These are phyloP conservation scores for Dicorynia guianensis DNA, from an alignment of 306 rosid genomes.

Conservation along the genomic window DNA sequence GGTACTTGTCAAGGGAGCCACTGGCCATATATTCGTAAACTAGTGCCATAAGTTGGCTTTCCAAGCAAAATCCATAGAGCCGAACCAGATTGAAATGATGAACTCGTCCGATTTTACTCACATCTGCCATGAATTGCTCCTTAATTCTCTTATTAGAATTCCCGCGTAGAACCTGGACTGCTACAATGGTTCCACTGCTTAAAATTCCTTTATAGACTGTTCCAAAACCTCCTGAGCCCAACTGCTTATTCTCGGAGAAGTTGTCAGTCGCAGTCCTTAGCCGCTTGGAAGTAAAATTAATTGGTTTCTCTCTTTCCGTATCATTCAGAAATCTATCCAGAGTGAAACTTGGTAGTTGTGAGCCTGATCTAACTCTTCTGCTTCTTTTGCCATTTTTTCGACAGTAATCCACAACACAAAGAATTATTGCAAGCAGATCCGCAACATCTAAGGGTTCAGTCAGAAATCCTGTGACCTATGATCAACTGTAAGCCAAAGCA, in stretches of 20 bases:
- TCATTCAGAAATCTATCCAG: slow-evolving; percentile 35
- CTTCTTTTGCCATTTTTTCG: neutral
- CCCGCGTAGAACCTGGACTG: slow-evolving; percentile 43
- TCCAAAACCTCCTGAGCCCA: slow-evolving; percentile 52
- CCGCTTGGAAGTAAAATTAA: slow-evolving; percentile 35
- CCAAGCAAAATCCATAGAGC: slow-evolving; percentile 48
- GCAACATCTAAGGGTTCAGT: slow-evolving; percentile 10
- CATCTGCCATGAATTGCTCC: slow-evolving; percentile 55
- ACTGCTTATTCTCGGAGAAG: slow-evolving; percentile 25
- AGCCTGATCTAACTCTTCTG: neutral
- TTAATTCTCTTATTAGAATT: slow-evolving; percentile 27
- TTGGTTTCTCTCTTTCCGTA: slow-evolving; percentile 39
- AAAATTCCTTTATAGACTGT: slow-evolving; percentile 37
- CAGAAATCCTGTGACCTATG: neutral
- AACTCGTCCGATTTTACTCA: slow-evolving; percentile 43
- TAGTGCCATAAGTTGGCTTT: slow-evolving; percentile 37
- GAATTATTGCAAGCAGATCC: neutral
- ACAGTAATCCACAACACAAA: neutral
- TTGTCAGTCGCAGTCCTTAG: slow-evolving; percentile 34
- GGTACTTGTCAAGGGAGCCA: slow-evolving; percentile 43
- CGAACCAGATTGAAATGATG: slow-evolving; percentile 54
- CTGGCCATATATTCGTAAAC: slow-evolving; percentile 45
- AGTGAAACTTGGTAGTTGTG: neutral
- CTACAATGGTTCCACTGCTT: slow-evolving; percentile 39
- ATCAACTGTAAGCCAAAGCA: too few species aligned